Base-by-base conservation (phyloP, 148 eudicot genomes). In the Nepenthes gracilis region DNA sequence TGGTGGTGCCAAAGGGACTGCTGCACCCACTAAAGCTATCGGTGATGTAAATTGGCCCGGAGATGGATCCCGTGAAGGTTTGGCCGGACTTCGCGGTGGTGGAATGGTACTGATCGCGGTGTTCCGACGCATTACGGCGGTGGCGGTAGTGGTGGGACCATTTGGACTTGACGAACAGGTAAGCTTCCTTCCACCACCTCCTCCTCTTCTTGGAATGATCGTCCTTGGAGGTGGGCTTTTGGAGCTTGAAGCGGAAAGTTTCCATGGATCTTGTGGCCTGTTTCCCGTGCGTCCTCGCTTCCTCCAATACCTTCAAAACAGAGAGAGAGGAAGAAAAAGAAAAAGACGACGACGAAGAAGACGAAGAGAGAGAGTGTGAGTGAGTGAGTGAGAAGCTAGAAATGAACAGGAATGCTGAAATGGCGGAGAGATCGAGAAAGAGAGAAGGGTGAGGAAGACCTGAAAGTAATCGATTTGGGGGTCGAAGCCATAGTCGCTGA, bases 401-500 rank as follows among this genome's bases (percentile, higher is more conserved):
- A 23, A 23, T 23, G 23, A 23, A 23, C 23, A 23, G 23, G 23
- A 23, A 23, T 23, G 23, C 23, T 23, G 23, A 23, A 50, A 5
- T 23, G 35, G 15, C 1, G 3, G 23, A 9, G 50, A 12, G 50
- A 4, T 2, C 2, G 48, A 12, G 23, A 23, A 23, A 23, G 23
- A 23, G 23, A 23, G 23, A 23, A 23, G 23, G 23, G 23, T 23
- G 43, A 6, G 35, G 0, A 0, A 13, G 57, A 90, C 97, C 88
- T 85, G 96, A 56, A 85, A 88, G 57, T 83, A 92, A 67, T 88
- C 86, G 55, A 92, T 37, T 55, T 88, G 96, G 40, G 96, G 86
- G 55, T 88, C 96, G 43, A 92, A 92, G 54, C 90, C 94, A 45
- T 85, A 85, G 78, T 91, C 97, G 52, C 79, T 85, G 70, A 85